phyloP scores from a whole-genome alignment of 2,329 filamentous ascomycete genomes.

The Trichoderma cornu-damae region DNA sequence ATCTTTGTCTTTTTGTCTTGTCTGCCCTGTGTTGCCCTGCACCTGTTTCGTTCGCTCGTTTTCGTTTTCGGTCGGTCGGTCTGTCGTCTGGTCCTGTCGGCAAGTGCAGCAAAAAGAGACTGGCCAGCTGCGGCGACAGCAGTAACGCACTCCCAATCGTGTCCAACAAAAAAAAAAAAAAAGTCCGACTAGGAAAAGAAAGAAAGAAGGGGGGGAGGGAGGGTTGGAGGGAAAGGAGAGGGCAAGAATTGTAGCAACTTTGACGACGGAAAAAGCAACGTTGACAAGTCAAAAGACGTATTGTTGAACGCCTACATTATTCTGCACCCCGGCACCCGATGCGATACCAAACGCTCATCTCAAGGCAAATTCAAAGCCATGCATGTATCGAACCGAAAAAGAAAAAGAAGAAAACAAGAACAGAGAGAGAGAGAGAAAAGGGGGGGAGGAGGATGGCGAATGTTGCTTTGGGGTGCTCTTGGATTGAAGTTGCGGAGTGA shows the following conservation, averaged over 20 bases:
- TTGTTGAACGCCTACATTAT: not conserved
- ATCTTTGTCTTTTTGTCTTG: conserved; percentile 46
- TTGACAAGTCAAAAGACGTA: not conserved
- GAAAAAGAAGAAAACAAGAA: too few relatives aligned
- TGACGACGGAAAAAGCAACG: not conserved
- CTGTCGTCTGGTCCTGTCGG: not conserved
- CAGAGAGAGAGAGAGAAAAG: too few relatives aligned
- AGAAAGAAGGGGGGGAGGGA: not conserved
- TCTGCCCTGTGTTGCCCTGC: not conserved
- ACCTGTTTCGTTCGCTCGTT: not conserved
- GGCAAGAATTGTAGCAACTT: too few relatives aligned
- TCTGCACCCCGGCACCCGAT: not conserved
- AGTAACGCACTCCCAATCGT: not conserved
- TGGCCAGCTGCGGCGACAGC: not conserved
- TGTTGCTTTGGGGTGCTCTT: too few relatives aligned
- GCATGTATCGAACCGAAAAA: not conserved
- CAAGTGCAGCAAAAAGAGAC: not conserved
- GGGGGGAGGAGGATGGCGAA: too few relatives aligned
- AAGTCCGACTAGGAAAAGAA: not conserved
- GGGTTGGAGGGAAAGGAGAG: too few relatives aligned
- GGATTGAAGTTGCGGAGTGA: not conserved
- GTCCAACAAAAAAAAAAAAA: not conserved
- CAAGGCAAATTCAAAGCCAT: conserved; percentile 2
- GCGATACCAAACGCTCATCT: conserved; percentile 9
- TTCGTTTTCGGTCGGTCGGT: not conserved